Conservation (phyloP, 2,329 filamentous ascomycete species). For the Phoma sp. region DNA sequence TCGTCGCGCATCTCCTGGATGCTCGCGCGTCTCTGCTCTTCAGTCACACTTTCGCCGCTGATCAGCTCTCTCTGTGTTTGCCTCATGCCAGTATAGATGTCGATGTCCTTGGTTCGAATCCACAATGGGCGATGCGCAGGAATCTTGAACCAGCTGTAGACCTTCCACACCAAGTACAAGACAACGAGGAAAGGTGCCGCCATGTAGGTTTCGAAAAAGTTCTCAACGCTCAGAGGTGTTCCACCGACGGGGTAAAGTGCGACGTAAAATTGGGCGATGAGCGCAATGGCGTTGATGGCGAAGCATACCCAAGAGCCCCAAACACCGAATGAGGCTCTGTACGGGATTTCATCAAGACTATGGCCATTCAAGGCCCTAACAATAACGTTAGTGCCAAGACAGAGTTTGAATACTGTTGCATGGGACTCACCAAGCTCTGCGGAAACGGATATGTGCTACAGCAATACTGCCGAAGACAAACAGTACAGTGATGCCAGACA, state of each 20-base stretch:
- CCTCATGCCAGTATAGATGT: conserved; percentile 42
- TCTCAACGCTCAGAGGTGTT: conserved; percentile 39
- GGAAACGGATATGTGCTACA: conserved; percentile 89
- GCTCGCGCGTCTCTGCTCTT: conserved; percentile 11
- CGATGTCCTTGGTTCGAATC: conserved; percentile 40
- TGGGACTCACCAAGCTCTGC: conserved; percentile 51
- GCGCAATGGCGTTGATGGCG: conserved; percentile 42
- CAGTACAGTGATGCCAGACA: conserved; percentile 74
- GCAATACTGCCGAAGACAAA: conserved; percentile 85
- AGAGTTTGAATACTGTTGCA: neutral
- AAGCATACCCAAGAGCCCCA: conserved; percentile 47
- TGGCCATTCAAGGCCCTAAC: conserved; percentile 33
- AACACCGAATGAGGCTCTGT: conserved; percentile 47
- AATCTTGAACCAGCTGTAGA: conserved; percentile 33
- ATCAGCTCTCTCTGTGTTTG: conserved; percentile 17
- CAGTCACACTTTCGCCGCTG: conserved; percentile 13
- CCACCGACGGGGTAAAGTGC: conserved; percentile 36
- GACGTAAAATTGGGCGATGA: conserved; percentile 51
- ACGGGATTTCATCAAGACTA: conserved; percentile 49
- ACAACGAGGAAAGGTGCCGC: conserved; percentile 53
- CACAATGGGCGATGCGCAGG: conserved; percentile 34
- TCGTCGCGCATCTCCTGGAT: conserved; percentile 13
- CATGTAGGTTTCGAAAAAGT: conserved; percentile 56
- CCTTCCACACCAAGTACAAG: conserved; percentile 59
- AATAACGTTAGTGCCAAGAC: neutral